Evolutionary conservation across 2,329 filamentous ascomycete species (phyloP).

Genomic region (Colletotrichum ledebouriae): DNA sequence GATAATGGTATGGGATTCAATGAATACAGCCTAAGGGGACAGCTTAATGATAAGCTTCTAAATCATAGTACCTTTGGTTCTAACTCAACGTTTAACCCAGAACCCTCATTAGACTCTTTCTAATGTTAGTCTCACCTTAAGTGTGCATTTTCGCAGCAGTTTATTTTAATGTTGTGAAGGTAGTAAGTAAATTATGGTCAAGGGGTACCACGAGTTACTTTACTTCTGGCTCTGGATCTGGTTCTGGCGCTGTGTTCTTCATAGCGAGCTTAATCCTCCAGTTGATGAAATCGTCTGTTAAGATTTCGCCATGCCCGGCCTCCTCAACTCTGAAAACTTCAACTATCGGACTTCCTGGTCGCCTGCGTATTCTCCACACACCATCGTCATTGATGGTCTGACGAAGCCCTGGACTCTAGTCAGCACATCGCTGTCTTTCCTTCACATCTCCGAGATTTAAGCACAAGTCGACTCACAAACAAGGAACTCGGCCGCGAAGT

Average conservation of each 20-base stretch:
- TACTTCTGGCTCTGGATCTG: not conserved
- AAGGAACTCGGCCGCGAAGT: slow-evolving; percentile 84
- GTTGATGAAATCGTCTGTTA: slow-evolving; percentile 82
- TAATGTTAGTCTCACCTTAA: too few species aligned
- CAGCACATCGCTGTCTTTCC: not conserved
- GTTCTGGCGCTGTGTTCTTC: slow-evolving; percentile 45
- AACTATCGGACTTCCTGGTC: slow-evolving; percentile 72
- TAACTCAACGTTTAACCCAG: too few species aligned
- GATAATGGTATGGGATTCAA: too few species aligned
- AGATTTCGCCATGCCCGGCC: slow-evolving; percentile 79
- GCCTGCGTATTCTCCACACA: slow-evolving; percentile 83
- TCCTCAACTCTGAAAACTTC: slow-evolving; percentile 82
- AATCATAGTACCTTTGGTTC: too few species aligned
- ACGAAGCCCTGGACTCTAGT: slow-evolving; percentile 67
- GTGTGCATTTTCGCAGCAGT: too few species aligned
- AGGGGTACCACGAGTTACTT: not conserved
- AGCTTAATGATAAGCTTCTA: too few species aligned
- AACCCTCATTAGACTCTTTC: too few species aligned
- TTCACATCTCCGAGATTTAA: not conserved
- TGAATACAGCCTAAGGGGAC: too few species aligned
- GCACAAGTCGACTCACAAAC: slow-evolving; percentile 70
- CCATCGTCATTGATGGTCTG: slow-evolving; percentile 76
- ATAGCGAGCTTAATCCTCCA: slow-evolving; percentile 74
- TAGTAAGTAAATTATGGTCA: too few species aligned
- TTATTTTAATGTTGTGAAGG: too few species aligned